These are phyloP conservation scores for Exophiala aquamarina DNA, from an alignment of 2,329 filamentous ascomycete species.

Conservation along the genomic window DNA sequence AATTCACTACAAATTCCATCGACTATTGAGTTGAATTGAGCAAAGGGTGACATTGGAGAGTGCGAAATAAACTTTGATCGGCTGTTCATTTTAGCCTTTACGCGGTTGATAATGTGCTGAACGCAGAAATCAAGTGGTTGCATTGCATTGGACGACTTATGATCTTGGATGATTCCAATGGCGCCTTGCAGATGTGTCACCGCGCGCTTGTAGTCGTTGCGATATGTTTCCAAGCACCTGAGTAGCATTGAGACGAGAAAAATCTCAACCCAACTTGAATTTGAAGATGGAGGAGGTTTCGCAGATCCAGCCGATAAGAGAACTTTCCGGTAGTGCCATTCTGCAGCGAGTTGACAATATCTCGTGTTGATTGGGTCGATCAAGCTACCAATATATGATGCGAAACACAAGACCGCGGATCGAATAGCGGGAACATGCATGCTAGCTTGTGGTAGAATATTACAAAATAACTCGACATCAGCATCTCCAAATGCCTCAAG, in stretches of 20 bases:
- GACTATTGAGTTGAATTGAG: background rate
- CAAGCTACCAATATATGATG: background rate
- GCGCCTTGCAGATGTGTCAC: background rate
- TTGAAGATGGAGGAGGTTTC: background rate
- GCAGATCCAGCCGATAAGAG: background rate
- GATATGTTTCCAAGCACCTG: constrained; percentile 1
- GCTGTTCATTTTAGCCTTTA: background rate
- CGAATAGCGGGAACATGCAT: background rate
- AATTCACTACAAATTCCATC: background rate
- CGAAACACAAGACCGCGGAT: background rate
- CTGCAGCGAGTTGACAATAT: background rate
- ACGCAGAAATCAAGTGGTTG: background rate
- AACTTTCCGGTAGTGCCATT: background rate
- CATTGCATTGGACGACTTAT: background rate
- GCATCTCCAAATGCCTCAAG: background rate
- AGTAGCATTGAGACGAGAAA: background rate
- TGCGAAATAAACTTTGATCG: background rate
- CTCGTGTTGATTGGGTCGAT: background rate
- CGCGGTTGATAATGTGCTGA: background rate
- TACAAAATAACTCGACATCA: background rate
- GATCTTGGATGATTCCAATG: background rate
- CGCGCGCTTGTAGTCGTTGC: background rate
- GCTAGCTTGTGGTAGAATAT: background rate
- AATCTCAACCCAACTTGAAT: background rate
- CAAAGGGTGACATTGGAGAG: background rate